phyloP scores from a whole-genome alignment of 2,329 filamentous ascomycete species.

The Penicillium glabrum region DNA sequence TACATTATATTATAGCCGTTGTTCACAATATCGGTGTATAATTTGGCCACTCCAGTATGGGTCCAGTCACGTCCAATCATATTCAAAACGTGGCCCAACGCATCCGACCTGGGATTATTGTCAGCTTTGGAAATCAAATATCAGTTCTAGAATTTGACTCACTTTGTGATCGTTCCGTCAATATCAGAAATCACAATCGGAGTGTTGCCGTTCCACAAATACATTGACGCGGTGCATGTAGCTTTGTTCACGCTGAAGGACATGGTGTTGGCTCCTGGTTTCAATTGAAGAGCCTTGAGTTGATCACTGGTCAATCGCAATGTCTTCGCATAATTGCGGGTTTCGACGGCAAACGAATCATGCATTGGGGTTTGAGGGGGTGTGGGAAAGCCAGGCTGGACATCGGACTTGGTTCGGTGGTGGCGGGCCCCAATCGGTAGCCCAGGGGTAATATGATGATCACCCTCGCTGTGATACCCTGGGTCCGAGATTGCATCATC shows the following conservation, averaged over 20 bases:
- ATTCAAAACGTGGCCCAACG: conserved; percentile 88
- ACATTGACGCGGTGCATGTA: conserved; percentile 90
- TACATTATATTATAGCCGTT: conserved; percentile 99
- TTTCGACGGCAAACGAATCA: conserved; percentile 59
- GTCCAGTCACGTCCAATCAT: conserved; percentile 99
- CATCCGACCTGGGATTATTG: conserved; percentile 63
- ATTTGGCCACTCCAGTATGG: conserved; percentile 90
- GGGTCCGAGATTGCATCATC: conserved; percentile 89
- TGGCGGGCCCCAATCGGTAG: conserved; percentile 55
- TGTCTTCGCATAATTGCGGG: conserved; percentile 93
- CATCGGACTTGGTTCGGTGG: conserved; percentile 62
- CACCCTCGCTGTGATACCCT: conserved; percentile 89
- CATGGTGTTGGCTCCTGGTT: conserved; percentile 86
- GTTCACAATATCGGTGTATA: conserved; percentile 90
- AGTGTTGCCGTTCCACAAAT: conserved; percentile 84
- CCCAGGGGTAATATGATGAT: conserved; percentile 63
- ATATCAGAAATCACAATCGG: conserved; percentile 98
- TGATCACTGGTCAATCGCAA: conserved; percentile 93
- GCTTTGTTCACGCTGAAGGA: conserved; percentile 95
- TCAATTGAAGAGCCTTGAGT: conserved; percentile 79
- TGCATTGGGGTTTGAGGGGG: conserved; percentile 55
- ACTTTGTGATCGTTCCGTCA: conserved; percentile 96
- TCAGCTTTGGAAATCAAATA: conserved; percentile 16
- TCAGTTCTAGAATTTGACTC: conserved; percentile 16
- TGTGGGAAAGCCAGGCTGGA: conserved; percentile 66